Percentiles rank a stretch among this genome's conserved stretches.
Conservation (phyloP, 208 protist genomes). For the Leishmania tropica region DNA sequence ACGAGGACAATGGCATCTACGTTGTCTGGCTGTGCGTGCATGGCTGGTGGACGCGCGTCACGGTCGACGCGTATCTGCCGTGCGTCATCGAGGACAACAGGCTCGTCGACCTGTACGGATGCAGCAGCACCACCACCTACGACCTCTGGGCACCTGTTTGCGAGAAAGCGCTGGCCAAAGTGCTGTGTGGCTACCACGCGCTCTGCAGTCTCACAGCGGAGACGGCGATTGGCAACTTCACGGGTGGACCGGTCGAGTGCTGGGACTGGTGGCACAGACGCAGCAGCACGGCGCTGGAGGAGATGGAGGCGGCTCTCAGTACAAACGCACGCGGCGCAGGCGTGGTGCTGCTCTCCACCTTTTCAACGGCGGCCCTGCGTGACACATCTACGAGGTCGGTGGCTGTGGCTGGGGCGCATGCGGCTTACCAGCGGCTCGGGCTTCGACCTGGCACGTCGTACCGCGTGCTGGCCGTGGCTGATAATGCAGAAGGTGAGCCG, state of each 20-base stretch:
- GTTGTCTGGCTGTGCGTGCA: slow-evolving; percentile 55
- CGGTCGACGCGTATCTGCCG: slow-evolving; percentile 69
- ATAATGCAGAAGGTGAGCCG: slow-evolving; percentile 35
- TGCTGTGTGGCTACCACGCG: slow-evolving; percentile 52
- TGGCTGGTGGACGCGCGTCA: slow-evolving; percentile 55
- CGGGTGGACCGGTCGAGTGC: slow-evolving; percentile 66
- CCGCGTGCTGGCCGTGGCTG: slow-evolving; percentile 56
- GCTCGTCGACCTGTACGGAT: slow-evolving; percentile 35
- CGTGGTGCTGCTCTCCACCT: slow-evolving; percentile 53
- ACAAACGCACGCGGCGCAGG: slow-evolving; percentile 51
- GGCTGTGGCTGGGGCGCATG: neutral
- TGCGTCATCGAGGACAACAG: slow-evolving; percentile 28
- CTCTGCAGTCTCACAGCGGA: slow-evolving; percentile 31
- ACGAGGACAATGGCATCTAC: slow-evolving; percentile 45
- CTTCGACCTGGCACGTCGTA: slow-evolving; percentile 48
- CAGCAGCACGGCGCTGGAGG: slow-evolving; percentile 36
- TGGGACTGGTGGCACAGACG: slow-evolving; percentile 63
- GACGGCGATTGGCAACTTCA: slow-evolving; percentile 46
- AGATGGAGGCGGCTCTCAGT: slow-evolving; percentile 58
- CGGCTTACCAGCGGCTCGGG: slow-evolving; percentile 24
- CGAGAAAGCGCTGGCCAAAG: slow-evolving; percentile 85
- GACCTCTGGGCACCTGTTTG: slow-evolving; percentile 73
- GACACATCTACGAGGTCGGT: neutral
- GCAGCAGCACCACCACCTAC: slow-evolving; percentile 27
- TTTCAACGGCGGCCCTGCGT: slow-evolving; percentile 4